Base-by-base conservation (phyloP, 768 basidiomycete genomes). In the Mycena capillaripes region DNA sequence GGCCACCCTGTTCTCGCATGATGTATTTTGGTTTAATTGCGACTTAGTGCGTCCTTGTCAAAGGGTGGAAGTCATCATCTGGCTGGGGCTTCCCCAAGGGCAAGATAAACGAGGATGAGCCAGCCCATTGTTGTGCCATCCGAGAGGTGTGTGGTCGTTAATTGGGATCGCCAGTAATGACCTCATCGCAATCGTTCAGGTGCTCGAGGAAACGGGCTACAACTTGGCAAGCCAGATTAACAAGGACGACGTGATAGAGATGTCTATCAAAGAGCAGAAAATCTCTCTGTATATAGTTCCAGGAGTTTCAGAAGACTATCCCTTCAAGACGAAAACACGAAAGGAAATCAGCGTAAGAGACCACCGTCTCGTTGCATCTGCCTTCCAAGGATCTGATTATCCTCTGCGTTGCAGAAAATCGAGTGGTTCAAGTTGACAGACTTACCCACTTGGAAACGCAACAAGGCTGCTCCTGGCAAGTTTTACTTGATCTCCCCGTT, bases 51-150 rank as follows among this genome's bases (percentile, higher is more conserved):
- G 87, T 99, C n/a, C 89, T 99, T 70, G 98, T 99, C 69, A 97
- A 98, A 82, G 98, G 98, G 9, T 99, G 96, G 96, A 98, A 98
- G 82, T 91, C 95, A 40, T 95, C 93, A 23, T 95, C 98, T 2
- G 95, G 96, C 9, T 99, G 98, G 98, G 94, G 96, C n/a, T 99
- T 99, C 82, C 98, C 98, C 9, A 95, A 97, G 80, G 98, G 98
- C n/a, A 99, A 99, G 84, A 99, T 99, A 81, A 99, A 99, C 77
- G 93, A 97, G 80, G 90, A 94, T 70, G 98, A 99, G 80, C 90
- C 93, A 10, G 89, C 92, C 66, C 88, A 89, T 58, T 88, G 87
- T 65, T 99, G 98, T 82, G 98, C 97, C 3, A 88, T 95, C 64
- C 91, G 98, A 81, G 98, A 99, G 86, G 97, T 97, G 72, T 65